Conservation (phyloP, 768 basidiomycete species). For the Amanita fuliginea region DNA sequence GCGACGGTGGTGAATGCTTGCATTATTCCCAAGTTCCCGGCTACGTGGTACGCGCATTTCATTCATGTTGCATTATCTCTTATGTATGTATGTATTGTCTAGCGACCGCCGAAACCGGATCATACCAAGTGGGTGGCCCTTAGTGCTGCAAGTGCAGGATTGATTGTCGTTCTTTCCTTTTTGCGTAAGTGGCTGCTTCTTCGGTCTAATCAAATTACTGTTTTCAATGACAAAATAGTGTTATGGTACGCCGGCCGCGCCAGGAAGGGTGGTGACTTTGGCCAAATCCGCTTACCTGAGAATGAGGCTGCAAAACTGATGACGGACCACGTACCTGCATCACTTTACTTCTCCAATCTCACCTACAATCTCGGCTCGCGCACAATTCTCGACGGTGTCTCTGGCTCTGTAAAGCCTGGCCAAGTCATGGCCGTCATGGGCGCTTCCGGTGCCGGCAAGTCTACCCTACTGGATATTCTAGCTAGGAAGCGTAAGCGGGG, state of each 20-base stretch:
- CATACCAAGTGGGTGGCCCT: constrained; percentile 30
- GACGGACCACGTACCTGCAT: constrained; percentile 90
- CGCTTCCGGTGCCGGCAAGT: constrained; percentile 93
- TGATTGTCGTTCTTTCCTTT: constrained; percentile 54
- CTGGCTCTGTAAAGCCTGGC: constrained; percentile 78
- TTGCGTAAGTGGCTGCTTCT: constrained; percentile 31
- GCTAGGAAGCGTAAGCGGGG: constrained; percentile 87
- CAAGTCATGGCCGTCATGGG: constrained; percentile 96
- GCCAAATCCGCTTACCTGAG: constrained; percentile 68
- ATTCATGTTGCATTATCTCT: not conserved
- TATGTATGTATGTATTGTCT: not conserved
- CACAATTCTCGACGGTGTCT: constrained; percentile 68
- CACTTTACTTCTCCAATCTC: constrained; percentile 81
- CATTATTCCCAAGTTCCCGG: constrained; percentile 92
- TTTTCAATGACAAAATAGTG: constrained; percentile 19
- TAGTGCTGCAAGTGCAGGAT: constrained; percentile 61
- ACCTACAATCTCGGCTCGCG: constrained; percentile 65
- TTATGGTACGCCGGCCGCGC: constrained; percentile 90
- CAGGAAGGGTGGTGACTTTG: constrained; percentile 52
- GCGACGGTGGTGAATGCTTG: constrained; percentile 87
- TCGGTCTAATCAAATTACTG: not conserved
- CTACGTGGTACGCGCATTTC: constrained; percentile 42
- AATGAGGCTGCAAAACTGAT: constrained; percentile 76
- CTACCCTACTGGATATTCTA: constrained; percentile 92
- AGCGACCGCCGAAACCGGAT: constrained; percentile 77